These are phyloP conservation scores for Agrocybe praecox DNA, from an alignment of 768 basidiomycete species.

Conservation along the genomic window DNA sequence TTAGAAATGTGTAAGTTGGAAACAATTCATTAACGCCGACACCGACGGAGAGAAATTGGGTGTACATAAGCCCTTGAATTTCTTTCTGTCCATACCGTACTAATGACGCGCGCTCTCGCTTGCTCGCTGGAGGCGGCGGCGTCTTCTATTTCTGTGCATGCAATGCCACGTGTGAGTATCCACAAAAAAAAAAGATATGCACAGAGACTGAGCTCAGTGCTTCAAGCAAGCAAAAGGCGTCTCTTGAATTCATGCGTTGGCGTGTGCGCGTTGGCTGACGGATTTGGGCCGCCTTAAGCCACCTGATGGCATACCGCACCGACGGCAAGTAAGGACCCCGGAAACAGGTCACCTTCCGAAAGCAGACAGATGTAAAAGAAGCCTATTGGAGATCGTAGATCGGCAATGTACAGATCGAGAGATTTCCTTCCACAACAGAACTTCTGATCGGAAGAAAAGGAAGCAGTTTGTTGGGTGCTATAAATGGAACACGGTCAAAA, in stretches of 20 bases:
- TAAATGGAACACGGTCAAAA: neutral
- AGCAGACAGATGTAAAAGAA: neutral
- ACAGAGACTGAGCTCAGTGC: no score
- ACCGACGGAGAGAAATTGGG: no score
- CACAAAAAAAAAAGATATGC: no score
- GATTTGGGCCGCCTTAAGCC: neutral
- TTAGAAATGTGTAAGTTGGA: neutral
- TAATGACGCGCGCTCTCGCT: neutral
- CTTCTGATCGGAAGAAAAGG: conserved; percentile 41
- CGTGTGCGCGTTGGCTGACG: neutral
- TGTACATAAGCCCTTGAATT: neutral
- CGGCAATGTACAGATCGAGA: conserved; percentile 21
- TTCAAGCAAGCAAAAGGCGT: no score
- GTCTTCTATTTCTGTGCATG: neutral
- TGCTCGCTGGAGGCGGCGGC: neutral
- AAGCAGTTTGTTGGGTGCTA: neutral
- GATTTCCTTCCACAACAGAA: conserved; percentile 35
- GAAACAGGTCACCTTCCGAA: neutral
- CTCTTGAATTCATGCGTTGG: neutral
- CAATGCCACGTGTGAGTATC: neutral
- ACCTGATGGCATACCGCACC: neutral
- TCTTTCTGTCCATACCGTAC: no score
- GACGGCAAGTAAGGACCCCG: neutral
- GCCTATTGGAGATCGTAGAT: neutral
- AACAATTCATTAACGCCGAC: neutral